Evolutionary conservation across 2,329 filamentous ascomycete genomes (phyloP).

Genomic region (Arthrobotrys iridis): DNA sequence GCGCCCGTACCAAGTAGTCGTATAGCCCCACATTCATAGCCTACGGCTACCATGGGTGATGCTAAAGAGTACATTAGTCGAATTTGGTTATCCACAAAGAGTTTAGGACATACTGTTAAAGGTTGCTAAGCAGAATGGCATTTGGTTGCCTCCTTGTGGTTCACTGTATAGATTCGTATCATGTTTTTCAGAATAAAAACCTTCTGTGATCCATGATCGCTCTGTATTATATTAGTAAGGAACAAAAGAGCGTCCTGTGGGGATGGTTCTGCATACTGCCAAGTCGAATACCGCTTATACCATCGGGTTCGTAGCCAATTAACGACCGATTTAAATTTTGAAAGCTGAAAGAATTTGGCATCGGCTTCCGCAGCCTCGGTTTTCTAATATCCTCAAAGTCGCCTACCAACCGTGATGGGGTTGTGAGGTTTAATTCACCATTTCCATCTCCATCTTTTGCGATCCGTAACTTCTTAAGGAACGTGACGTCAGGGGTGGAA

Average conservation of each 20-base stretch:
- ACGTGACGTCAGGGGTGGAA: conserved; percentile 48
- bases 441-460: conserved; percentile 10
- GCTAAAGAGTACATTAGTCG: conserved; percentile 59
- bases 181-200: conserved; percentile 45
- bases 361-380: conserved; percentile 37
- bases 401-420: conserved; percentile 31
- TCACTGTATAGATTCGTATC: conserved; percentile 31
- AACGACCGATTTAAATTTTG: conserved; percentile 35
- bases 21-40: conserved; percentile 75
- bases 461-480: conserved; percentile 50
- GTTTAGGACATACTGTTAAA: conserved; percentile 37
- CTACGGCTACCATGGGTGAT: conserved; percentile 74
- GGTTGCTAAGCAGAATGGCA: conserved; percentile 49
- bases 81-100: too few relatives aligned
- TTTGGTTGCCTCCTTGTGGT: conserved; percentile 3
- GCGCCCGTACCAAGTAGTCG: conserved; percentile 71
- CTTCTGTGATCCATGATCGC: conserved; percentile 42
- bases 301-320: conserved; percentile 43
- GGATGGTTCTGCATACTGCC: conserved; percentile 19
- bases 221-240: conserved; percentile 3
- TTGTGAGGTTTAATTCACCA: background rate
- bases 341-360: conserved; percentile 46
- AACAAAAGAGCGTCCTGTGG: background rate
- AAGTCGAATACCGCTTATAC: conserved; percentile 37
- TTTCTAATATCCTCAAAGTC: conserved; percentile 49